Evolutionary conservation across 257 asterid species (phyloP).

Genomic region (Echites panduratus): DNA sequence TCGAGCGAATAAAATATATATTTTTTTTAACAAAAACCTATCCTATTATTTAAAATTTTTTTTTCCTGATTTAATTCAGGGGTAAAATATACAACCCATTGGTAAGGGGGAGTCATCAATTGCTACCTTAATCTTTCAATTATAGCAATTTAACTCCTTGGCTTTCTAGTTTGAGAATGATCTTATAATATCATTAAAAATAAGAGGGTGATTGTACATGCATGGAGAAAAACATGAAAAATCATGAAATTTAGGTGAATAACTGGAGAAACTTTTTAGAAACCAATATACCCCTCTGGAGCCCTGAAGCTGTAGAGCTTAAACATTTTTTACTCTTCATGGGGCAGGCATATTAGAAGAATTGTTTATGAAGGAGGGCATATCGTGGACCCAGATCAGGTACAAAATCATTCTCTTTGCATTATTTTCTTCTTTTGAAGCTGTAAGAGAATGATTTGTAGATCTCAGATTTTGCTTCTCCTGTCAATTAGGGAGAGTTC

Average conservation of each 20-base stretch:
- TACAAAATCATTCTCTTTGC: conserved; percentile 22
- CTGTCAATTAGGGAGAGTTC: conserved; percentile 78
- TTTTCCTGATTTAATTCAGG: no score
- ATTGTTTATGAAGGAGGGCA: conserved; percentile 94
- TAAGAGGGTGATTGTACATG: not conserved
- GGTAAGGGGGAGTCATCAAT: not conserved
- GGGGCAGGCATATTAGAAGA: conserved; percentile 64
- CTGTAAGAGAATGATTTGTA: not conserved
- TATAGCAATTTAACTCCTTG: not conserved
- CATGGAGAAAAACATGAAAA: not conserved
- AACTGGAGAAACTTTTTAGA: not conserved
- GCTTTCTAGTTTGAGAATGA: not conserved
- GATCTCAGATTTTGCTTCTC: conserved; percentile 10
- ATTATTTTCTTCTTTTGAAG: conserved; percentile 16
- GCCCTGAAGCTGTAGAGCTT: not conserved
- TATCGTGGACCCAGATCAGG: conserved; percentile 97
- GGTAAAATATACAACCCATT: no score
- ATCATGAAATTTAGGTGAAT: no score
- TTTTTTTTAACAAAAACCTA: not conserved
- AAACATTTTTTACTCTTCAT: conserved; percentile 8
- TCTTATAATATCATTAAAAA: not conserved
- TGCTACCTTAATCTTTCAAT: not conserved
- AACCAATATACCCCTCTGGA: not conserved
- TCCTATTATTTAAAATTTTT: not conserved
- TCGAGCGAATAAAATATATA: not conserved